Percentiles rank a stretch among this genome's conserved stretches.
Conservation (phyloP, 73 alveolate genomes). For the Paramecium pentaurelia region DNA sequence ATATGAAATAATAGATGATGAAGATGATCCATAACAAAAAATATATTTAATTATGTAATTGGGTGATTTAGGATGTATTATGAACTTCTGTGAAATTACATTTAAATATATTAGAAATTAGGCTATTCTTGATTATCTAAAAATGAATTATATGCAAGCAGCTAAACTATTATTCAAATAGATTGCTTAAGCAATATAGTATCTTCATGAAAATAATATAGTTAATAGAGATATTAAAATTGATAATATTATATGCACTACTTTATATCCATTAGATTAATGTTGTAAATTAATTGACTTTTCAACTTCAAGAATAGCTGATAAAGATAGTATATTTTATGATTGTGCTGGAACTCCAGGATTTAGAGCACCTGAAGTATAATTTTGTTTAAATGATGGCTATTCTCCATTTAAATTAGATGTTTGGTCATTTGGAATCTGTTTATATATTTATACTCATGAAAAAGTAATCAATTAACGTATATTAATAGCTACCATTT, state of each 20-base stretch:
- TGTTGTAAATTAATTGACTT: not conserved
- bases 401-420: conserved; percentile 5
- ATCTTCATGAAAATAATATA: not conserved
- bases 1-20: not conserved
- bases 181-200: not conserved
- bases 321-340: not conserved
- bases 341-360: conserved; percentile 45
- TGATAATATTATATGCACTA: not conserved
- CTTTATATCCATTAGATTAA: not conserved
- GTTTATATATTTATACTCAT: not conserved
- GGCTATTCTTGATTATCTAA: not conserved
- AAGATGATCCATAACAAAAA: not conserved
- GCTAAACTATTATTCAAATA: conserved; percentile 2
- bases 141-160: not conserved
- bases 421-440: conserved; percentile 28
- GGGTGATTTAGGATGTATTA: conserved; percentile 8
- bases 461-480: not conserved
- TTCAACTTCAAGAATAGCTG: not conserved
- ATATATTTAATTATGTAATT: conserved; percentile 7
- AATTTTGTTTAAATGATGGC: conserved; percentile 36
- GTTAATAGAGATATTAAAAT: conserved; percentile 19
- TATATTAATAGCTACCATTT: not conserved
- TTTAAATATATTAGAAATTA: not conserved
- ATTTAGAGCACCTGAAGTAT: conserved; percentile 39
- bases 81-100: not conserved